Percentiles rank a stretch among this genome's conserved stretches.
Evolutionary conservation across 2,329 filamentous ascomycete genomes (phyloP).

Genomic region (Epichloe amarillans): DNA sequence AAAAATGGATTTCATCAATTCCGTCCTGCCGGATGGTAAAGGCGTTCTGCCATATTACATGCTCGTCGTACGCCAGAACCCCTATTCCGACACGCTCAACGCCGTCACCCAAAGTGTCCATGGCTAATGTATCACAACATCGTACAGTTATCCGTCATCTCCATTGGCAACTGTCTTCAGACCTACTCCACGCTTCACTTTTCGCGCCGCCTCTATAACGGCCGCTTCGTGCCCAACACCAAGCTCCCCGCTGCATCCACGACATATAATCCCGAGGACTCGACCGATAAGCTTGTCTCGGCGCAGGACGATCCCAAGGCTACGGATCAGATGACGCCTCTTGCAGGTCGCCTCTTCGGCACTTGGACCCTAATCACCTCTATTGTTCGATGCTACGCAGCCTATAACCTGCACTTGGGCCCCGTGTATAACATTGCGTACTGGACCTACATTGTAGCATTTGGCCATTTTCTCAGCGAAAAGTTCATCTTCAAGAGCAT

Average conservation of each 20-base stretch:
- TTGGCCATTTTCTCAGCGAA: constrained; percentile 68
- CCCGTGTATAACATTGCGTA: constrained; percentile 68
- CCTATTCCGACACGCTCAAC: constrained; percentile 1
- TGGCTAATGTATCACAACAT: background rate
- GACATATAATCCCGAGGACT: constrained; percentile 37
- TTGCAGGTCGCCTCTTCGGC: constrained; percentile 69
- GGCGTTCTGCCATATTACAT: constrained; percentile 48
- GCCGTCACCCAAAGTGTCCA: background rate
- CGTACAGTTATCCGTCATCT: constrained; percentile 62
- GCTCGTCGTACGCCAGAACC: constrained; percentile 31
- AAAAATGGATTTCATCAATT: constrained; percentile 31
- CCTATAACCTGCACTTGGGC: constrained; percentile 63
- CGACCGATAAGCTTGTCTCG: constrained; percentile 36
- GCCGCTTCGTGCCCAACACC: constrained; percentile 41
- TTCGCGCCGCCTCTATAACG: constrained; percentile 77
- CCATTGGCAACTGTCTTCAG: constrained; percentile 75
- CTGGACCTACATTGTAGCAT: constrained; percentile 70
- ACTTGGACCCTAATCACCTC: constrained; percentile 76
- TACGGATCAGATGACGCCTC: constrained; percentile 53
- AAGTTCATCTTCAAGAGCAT: constrained; percentile 68
- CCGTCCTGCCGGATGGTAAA: constrained; percentile 34
- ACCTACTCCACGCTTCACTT: constrained; percentile 69
- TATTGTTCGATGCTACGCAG: constrained; percentile 68
- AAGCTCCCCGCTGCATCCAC: constrained; percentile 27
- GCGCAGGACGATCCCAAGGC: constrained; percentile 32